Evolutionary conservation across 108 stramenopile genomes (phyloP).

Genomic region (Skeletonema menzelii): DNA sequence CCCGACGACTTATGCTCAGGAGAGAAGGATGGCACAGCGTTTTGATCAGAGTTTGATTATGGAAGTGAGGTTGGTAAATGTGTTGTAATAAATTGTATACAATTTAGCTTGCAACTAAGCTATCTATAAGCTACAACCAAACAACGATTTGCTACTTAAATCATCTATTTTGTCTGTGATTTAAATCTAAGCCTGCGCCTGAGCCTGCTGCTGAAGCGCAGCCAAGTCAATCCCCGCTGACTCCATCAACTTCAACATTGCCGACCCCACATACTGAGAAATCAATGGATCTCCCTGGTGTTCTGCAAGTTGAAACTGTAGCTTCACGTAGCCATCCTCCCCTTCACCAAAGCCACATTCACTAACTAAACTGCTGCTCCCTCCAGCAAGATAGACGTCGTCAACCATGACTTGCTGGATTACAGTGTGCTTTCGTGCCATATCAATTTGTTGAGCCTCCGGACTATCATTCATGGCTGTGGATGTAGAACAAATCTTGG

Average conservation of each 20-base stretch:
- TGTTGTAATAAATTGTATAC: constrained; percentile 8
- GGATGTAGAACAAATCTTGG: constrained; percentile 36
- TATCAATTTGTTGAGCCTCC: constrained; percentile 51
- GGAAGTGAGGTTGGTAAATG: constrained; percentile 73
- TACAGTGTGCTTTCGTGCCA: constrained; percentile 72
- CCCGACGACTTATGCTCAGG: constrained; percentile 76
- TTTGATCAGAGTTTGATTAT: constrained; percentile 89
- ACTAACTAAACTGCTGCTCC: constrained; percentile 54
- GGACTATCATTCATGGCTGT: constrained; percentile 36
- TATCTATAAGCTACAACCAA: neutral
- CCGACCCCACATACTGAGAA: constrained; percentile 74
- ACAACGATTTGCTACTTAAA: neutral
- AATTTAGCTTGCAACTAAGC: neutral
- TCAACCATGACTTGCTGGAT: constrained; percentile 78
- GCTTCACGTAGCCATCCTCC: constrained; percentile 73
- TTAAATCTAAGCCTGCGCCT: constrained; percentile 8
- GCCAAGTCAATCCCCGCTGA: constrained; percentile 77
- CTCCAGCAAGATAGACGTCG: constrained; percentile 76
- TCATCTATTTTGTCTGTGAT: neutral
- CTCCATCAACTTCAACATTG: constrained; percentile 76
- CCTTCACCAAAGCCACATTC: constrained; percentile 78
- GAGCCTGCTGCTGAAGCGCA: constrained; percentile 27
- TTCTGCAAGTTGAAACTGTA: constrained; percentile 86
- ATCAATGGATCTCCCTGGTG: constrained; percentile 88
- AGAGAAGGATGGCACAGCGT: constrained; percentile 86